Base-by-base conservation (phyloP, 1,284 basidiomycete species). In the Prillingera fragicola region DNA sequence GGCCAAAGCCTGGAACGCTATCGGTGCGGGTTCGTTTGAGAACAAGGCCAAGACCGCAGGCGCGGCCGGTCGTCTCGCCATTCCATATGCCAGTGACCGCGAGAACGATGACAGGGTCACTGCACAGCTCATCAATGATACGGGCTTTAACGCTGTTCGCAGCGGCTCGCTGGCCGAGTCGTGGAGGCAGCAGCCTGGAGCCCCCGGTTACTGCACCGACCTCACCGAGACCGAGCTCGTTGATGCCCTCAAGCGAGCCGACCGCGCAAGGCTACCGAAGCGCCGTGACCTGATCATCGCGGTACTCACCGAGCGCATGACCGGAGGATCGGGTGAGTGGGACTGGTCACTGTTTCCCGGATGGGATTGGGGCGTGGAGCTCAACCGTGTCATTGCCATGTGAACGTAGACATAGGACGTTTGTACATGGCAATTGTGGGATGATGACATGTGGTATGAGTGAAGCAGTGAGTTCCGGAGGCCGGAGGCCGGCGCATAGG, bases 151-250 rank as follows among this genome's bases (percentile, higher is more conserved):
- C 22, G 7, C 29, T 9, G 28, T 33, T 21, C 6, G n/a, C 14
- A 15, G n/a, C 18, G 38, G 38, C 22, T 15, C 8, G 14, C 28
- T 40, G 22, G 38, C 18, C 9, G 38, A 40, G 21, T 40, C 38
- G 29, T 40, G 38, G 38, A 31, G 29, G 18, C 38, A 40, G 38
- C 38, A 40, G 38, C 38, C 38, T 6, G 38, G 38, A 14, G n/a
- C 38, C 2, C 38, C 38, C 4, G 5, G 9, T 10, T 40, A 40
- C 29, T 40, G 38, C 38, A 40, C 38, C 14, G 29, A 40, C 24
- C 29, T 40, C 3, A 19, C 13, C 15, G 37, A 25, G 3, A 14
- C 28, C 21, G 26, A 28, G 37, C 18, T 29, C 17, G 21, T 21
- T 25, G n/a, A 26, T 13, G 23, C 23, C 12, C 36, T 38, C 23